Conservation (phyloP, 176 grass and related monocot species). For the Stipa capillata region DNA sequence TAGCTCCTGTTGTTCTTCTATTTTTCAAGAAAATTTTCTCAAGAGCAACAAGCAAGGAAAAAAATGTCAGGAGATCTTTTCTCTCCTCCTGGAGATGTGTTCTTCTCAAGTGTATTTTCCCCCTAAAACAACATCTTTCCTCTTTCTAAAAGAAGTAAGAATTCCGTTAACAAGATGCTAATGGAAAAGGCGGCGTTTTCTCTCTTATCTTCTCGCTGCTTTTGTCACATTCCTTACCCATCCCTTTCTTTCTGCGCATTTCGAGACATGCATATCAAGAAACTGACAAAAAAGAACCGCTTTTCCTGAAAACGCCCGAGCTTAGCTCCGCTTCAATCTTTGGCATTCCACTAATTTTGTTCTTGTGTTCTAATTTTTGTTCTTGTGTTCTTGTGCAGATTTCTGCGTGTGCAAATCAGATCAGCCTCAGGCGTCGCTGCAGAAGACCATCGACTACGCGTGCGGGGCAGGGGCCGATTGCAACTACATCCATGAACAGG, state of each 20-base stretch:
- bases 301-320: neutral
- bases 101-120: neutral
- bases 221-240: neutral
- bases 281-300: neutral
- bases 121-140: neutral
- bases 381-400: slow-evolving; percentile 23
- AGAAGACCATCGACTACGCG: slow-evolving; percentile 95
- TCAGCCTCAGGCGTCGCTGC: slow-evolving; percentile 32
- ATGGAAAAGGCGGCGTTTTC: neutral
- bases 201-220: neutral
- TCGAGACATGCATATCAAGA: neutral
- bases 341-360: neutral
- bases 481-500: slow-evolving; percentile 38
- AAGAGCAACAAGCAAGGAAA: neutral
- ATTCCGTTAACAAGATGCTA: neutral
- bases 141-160: neutral
- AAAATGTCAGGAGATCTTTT: neutral
- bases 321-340: neutral
- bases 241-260: neutral
- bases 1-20: neutral
- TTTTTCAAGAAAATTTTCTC: neutral
- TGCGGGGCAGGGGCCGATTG: slow-evolving; percentile 89
- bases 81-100: neutral
- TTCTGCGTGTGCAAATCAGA: slow-evolving; percentile 90
- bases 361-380: neutral